A percentile compares a stretch with the other conserved stretches of the same genome.
Conservation (phyloP, 306 rosid species). For the Cyclanthera cordifolia region DNA sequence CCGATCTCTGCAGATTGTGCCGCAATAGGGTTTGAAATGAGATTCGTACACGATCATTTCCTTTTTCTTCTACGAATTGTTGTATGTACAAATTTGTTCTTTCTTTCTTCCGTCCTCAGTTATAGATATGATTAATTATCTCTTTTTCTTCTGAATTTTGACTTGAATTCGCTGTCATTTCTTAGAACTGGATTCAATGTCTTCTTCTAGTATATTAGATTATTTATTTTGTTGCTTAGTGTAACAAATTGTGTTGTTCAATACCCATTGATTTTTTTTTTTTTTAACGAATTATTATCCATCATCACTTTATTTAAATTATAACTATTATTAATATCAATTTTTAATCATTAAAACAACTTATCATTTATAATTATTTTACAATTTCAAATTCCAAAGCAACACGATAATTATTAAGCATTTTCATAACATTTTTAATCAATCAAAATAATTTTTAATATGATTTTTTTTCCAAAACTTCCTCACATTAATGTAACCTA, state of each 20-base stretch:
- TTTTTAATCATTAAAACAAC: no score
- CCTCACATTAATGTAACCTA: no score
- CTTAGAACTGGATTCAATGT: background rate
- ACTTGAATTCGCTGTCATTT: background rate
- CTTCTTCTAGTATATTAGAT: background rate
- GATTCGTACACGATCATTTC: background rate
- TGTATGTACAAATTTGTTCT: constrained; percentile 3
- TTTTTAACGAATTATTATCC: no score
- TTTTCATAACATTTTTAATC: no score
- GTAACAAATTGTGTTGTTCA: background rate
- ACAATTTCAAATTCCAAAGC: no score
- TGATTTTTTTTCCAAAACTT: no score
- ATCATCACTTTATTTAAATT: background rate
- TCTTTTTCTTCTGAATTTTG: background rate
- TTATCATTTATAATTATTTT: no score
- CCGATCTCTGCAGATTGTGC: background rate
- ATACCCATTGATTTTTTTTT: background rate
- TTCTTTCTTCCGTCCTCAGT: background rate
- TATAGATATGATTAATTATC: background rate
- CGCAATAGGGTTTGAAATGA: background rate
- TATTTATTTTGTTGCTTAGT: background rate
- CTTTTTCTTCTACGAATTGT: background rate
- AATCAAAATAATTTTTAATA: no score
- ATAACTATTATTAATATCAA: no score
- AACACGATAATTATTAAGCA: no score